Percentiles rank a stretch among this genome's conserved stretches.
These are phyloP conservation scores for Aristolochia contorta DNA, from an alignment of 164 flowering plant genomes.

Conservation along the genomic window DNA sequence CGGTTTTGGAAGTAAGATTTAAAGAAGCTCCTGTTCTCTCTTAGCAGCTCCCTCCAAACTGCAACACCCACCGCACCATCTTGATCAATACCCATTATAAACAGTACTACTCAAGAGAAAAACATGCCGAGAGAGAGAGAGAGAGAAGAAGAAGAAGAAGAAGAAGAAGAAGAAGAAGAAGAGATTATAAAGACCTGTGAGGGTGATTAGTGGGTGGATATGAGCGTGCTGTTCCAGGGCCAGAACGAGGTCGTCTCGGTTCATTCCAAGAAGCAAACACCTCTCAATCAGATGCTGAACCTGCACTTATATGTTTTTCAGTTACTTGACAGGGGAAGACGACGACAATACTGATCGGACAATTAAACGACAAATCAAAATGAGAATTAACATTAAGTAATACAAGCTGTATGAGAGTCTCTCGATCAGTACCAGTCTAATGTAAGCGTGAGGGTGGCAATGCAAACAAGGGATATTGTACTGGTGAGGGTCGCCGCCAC, in stretches of 20 bases:
- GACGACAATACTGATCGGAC: too few relatives aligned
- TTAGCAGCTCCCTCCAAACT: slow-evolving; percentile 80
- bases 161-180: not conserved
- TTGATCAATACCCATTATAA: not conserved
- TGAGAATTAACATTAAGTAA: too few relatives aligned
- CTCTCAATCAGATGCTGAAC: slow-evolving; percentile 83
- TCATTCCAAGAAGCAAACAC: slow-evolving; percentile 71
- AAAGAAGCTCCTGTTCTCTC: slow-evolving; percentile 64
- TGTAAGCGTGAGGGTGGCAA: slow-evolving; percentile 63
- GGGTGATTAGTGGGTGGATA: slow-evolving; percentile 53
- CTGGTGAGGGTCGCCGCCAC: slow-evolving; percentile 4
- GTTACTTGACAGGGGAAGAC: too few relatives aligned
- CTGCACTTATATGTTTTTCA: slow-evolving; percentile 35
- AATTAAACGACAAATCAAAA: too few relatives aligned
- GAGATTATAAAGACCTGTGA: slow-evolving; percentile 38
- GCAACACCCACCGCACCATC: slow-evolving; percentile 14
- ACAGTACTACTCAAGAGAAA: not conserved
- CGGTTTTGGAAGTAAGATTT: slow-evolving; percentile 37
- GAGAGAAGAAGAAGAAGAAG: not conserved
- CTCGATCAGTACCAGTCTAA: slow-evolving; percentile 40
- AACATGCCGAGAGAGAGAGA: not conserved
- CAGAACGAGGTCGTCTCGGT: slow-evolving; percentile 49
- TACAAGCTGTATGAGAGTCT: too few relatives aligned
- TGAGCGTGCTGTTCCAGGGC: slow-evolving; percentile 54
- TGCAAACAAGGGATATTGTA: slow-evolving; percentile 52